phyloP scores from a whole-genome alignment of 2,329 filamentous ascomycete species.

The Coniochaeta sp. region DNA sequence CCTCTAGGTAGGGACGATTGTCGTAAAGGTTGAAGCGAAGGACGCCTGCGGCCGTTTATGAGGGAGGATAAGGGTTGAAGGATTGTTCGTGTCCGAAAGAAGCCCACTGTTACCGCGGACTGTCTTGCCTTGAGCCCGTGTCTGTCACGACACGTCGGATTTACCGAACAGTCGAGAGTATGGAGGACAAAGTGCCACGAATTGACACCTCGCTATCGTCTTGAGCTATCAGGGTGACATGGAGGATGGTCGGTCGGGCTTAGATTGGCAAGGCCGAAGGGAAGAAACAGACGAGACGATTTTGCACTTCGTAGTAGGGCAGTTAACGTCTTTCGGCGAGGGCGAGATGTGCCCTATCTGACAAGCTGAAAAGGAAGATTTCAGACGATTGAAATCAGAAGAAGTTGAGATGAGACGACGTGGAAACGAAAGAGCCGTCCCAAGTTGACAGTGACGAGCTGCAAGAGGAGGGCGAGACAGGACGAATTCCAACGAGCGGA shows the following conservation, averaged over 20 bases:
- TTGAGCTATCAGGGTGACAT: slow-evolving; percentile 15
- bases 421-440: background rate
- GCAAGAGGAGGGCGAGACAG: background rate
- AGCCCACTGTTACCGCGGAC: slow-evolving; percentile 41
- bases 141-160: slow-evolving; percentile 14
- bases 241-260: slow-evolving; percentile 3
- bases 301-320: background rate
- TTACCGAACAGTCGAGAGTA: slow-evolving; percentile 5
- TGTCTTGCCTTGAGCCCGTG: slow-evolving; percentile 9
- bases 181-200: slow-evolving; percentile 11
- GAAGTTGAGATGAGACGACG: background rate
- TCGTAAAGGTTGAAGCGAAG: slow-evolving; percentile 31
- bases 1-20: slow-evolving; percentile 13
- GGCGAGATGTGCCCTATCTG: background rate
- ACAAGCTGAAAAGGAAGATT: background rate
- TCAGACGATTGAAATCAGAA: background rate
- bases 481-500: background rate
- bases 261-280: background rate
- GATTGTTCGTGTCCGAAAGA: slow-evolving; percentile 29
- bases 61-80: slow-evolving; percentile 23
- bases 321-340: background rate
- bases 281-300: background rate
- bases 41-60: slow-evolving; percentile 48
- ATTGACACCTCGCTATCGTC: slow-evolving; percentile 14
- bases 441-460: background rate